A percentile compares a stretch with the other conserved stretches of the same genome.
Conservation (phyloP, 768 basidiomycete species). For the Boletus edulis region DNA sequence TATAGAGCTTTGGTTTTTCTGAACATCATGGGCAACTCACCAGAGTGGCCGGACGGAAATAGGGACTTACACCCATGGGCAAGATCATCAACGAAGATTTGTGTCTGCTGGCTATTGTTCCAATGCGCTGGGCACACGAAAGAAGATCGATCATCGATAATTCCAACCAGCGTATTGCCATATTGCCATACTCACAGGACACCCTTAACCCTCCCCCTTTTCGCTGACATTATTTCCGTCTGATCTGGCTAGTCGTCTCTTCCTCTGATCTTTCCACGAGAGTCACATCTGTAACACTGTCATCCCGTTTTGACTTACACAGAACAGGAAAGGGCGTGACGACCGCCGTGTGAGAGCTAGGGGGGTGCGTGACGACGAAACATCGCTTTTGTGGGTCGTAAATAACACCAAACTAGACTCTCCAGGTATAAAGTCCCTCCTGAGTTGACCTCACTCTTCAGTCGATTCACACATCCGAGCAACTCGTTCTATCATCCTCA, state of each 20-base stretch:
- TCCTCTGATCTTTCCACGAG: not conserved
- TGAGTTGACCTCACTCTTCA: not conserved
- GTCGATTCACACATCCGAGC: not conserved
- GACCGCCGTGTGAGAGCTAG: not conserved
- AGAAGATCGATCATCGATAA: too few species aligned
- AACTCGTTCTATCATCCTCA: not conserved
- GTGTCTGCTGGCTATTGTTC: too few species aligned
- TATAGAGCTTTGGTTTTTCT: too few species aligned
- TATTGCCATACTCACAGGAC: too few species aligned
- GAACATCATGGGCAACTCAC: too few species aligned
- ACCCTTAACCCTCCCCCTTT: too few species aligned
- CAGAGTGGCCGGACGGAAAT: too few species aligned
- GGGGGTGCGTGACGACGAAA: not conserved
- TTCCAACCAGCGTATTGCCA: too few species aligned
- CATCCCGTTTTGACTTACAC: not conserved
- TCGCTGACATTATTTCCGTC: too few species aligned
- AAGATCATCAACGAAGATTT: too few species aligned
- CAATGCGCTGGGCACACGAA: too few species aligned
- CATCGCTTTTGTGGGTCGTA: not conserved
- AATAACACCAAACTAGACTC: constrained; percentile 3
- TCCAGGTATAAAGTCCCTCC: constrained; percentile 6
- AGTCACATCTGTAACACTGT: not conserved
- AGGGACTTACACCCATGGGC: too few species aligned
- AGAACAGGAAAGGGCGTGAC: not conserved
- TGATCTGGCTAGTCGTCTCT: not conserved